Evolutionary conservation across 2,329 filamentous ascomycete species (phyloP).

Genomic region (Fusarium incarnatum): DNA sequence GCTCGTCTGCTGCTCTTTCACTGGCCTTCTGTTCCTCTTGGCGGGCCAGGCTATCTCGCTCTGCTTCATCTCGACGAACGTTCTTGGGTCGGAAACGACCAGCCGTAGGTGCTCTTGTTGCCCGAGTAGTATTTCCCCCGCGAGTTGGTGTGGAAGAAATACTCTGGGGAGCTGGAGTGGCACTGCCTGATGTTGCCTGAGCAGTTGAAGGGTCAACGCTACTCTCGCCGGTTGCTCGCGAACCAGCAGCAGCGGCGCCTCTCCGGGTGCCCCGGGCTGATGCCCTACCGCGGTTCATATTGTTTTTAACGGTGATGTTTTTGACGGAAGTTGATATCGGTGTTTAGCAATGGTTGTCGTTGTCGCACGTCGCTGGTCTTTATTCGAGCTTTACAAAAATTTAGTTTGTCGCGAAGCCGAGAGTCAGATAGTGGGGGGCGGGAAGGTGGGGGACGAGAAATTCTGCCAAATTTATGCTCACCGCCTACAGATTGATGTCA

Average conservation of each 20-base stretch:
- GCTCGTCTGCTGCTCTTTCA: constrained; percentile 56
- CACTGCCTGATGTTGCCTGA: constrained; percentile 33
- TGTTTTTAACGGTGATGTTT: background rate
- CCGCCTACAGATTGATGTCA: constrained; percentile 27
- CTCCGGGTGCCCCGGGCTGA: constrained; percentile 50
- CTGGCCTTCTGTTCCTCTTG: constrained; percentile 58
- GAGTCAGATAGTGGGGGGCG: constrained; percentile 41
- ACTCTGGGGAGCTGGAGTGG: constrained; percentile 28
- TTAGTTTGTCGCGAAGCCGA: constrained; percentile 37
- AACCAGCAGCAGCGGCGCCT: constrained; percentile 46
- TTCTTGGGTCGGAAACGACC: constrained; percentile 62
- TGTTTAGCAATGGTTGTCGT: constrained; percentile 5
- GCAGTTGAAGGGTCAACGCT: constrained; percentile 31
- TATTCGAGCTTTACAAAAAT: constrained; percentile 47
- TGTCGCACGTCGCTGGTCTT: constrained; percentile 1
- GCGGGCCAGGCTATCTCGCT: constrained; percentile 60
- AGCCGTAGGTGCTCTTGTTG: constrained; percentile 51
- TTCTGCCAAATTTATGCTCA: constrained; percentile 46
- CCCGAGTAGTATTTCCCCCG: constrained; percentile 51
- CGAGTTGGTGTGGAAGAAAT: constrained; percentile 47
- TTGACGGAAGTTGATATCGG: background rate
- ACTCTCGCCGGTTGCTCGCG: constrained; percentile 37
- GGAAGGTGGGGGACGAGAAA: constrained; percentile 49
- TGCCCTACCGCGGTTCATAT: constrained; percentile 52
- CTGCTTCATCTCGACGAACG: constrained; percentile 62